A percentile compares a stretch with the other conserved stretches of the same genome.
Evolutionary conservation across 257 asterid genomes (phyloP).

Genomic region (Linaria vulgaris): DNA sequence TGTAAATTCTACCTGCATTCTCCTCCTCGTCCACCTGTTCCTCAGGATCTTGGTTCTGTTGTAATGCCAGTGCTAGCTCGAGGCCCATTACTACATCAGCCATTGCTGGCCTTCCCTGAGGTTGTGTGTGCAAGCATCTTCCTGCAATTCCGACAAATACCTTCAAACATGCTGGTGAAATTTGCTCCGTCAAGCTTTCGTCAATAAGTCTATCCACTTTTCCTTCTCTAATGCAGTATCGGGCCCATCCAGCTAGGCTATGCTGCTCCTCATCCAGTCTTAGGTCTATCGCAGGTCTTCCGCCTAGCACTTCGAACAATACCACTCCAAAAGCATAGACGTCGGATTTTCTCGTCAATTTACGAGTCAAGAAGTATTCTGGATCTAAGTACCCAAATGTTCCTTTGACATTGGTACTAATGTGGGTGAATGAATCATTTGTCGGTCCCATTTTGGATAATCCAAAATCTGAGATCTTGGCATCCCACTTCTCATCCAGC

Average conservation of each 20-base stretch:
- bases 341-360: conserved; percentile 61
- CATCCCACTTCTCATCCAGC: conserved; percentile 62
- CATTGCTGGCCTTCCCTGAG: conserved; percentile 62
- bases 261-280: conserved; percentile 57
- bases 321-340: conserved; percentile 77
- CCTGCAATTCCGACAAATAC: conserved; percentile 57
- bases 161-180: conserved; percentile 50
- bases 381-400: conserved; percentile 72
- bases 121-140: conserved; percentile 57
- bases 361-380: conserved; percentile 50
- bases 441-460: conserved; percentile 66
- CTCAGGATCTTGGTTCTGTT: conserved; percentile 36
- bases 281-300: conserved; percentile 55
- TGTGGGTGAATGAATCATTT: conserved; percentile 52
- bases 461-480: conserved; percentile 76
- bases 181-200: conserved; percentile 41
- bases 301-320: conserved; percentile 61
- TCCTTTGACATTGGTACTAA: conserved; percentile 57
- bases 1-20: conserved; percentile 29
- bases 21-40: conserved; percentile 43
- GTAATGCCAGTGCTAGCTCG: conserved; percentile 51
- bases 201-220: conserved; percentile 53
- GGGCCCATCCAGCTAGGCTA: conserved; percentile 60
- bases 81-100: conserved; percentile 62
- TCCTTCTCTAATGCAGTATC: conserved; percentile 54